Base-by-base conservation (phyloP, 1,284 basidiomycete species). In the Tilletia caries region DNA sequence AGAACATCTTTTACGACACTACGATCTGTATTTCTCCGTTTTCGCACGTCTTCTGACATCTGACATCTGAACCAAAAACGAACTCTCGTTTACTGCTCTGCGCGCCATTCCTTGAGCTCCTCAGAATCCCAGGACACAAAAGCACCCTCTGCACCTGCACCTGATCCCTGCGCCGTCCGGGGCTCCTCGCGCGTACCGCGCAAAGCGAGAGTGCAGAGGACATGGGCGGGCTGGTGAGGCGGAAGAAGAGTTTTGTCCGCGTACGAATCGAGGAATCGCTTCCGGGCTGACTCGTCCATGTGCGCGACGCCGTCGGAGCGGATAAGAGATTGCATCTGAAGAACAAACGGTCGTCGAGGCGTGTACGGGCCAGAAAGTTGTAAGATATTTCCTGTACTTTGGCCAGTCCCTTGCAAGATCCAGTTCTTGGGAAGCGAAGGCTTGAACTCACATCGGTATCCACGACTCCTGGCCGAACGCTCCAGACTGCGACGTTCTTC, bases 391-490 rank as follows among this genome's bases (percentile, higher is more conserved):
- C 15, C 37, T 41, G 8, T 41, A 15, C 1, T 15, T 15, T 15
- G 8, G 8, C 15, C 37, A 15, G 37, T 15, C 37, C 37, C 10
- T 41, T 41, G 8, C 37, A 41, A 15, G 2, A 41, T 10, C 15
- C 8, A 10, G 10, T 41, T 41, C 37, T 41, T 41, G 34, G 20
- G 32, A 67, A 3, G 34, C 46, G 29, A 67, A 46, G 50, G 18
- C 13, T 27, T 1, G 25, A 27, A 75, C 78, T 62, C 71, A 81
- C 76, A 66, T 83, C 80, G 54, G 79, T 85, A 65, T 93, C 89
- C 12, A 95, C 92, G 82, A 90, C 90, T 23, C 93, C 93, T 0
- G 93, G 93, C 0, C 92, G 88, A 1, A 95, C 76, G 5, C 92
- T 90, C 34, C 95, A 86, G 13, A 88, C 88, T 1, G 88, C 86